Conservation (phyloP, 2,329 filamentous ascomycete species). For the Lachnellula cervina region DNA sequence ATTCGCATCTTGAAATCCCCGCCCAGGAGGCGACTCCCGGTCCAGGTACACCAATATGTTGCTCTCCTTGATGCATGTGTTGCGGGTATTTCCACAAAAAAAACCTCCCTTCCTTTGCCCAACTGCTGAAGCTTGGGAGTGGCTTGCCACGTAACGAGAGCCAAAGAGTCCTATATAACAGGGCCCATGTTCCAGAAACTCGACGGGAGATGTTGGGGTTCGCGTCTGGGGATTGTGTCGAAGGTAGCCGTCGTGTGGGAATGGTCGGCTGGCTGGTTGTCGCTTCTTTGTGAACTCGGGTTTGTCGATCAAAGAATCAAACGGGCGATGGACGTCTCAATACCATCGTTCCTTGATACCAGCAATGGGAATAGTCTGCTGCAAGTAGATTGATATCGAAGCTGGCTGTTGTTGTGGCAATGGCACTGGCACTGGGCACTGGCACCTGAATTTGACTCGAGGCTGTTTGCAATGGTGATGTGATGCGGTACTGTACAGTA, state of each 20-base stretch:
- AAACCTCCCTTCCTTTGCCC: neutral
- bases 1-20: slow-evolving; percentile 59
- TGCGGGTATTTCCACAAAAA: neutral
- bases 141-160: slow-evolving; percentile 55
- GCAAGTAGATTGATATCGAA: too few species aligned
- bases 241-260: neutral
- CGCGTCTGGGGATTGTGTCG: neutral
- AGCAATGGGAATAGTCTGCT: neutral
- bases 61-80: neutral
- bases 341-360: neutral
- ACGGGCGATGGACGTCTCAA: neutral
- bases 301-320: neutral
- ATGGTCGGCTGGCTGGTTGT: neutral
- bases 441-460: too few species aligned
- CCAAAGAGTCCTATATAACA: neutral
- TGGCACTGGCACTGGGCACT: too few species aligned
- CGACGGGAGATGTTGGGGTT: neutral
- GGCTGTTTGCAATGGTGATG: too few species aligned
- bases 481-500: too few species aligned
- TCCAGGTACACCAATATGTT: neutral
- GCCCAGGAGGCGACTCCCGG: slow-evolving; percentile 43
- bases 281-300: neutral
- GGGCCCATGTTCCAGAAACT: neutral
- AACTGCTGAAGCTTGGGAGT: slow-evolving; percentile 58
- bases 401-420: too few species aligned